Conservation (phyloP, 2,329 filamentous ascomycete genomes). For the Huntiella omanensis region DNA sequence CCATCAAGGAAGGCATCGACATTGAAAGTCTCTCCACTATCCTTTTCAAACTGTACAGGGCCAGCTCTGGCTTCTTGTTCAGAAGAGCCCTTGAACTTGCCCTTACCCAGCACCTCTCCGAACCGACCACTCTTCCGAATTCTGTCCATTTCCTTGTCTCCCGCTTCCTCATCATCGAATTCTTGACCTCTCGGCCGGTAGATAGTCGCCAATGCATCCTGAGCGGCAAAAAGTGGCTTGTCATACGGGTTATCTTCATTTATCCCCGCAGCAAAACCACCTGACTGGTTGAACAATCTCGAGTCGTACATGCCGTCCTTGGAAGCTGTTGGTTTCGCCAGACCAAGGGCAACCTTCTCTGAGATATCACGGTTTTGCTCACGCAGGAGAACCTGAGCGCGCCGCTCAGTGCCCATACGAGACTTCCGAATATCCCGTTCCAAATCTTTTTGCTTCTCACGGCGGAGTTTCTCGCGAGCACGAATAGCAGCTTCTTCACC, state of each 20-base stretch:
- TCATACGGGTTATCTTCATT: constrained; percentile 97
- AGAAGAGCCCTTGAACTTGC: constrained; percentile 75
- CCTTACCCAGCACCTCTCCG: constrained; percentile 65
- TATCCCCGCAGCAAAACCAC: constrained; percentile 77
- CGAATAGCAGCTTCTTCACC: constrained; percentile 50
- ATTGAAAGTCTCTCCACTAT: constrained; percentile 69
- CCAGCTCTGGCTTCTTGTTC: constrained; percentile 75
- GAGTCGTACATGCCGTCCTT: constrained; percentile 96
- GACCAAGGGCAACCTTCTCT: constrained; percentile 83
- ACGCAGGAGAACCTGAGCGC: constrained; percentile 78
- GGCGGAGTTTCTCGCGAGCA: constrained; percentile 58
- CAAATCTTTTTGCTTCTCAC: constrained; percentile 62
- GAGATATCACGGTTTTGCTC: constrained; percentile 95
- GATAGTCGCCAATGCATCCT: constrained; percentile 86
- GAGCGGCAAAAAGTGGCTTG: constrained; percentile 88
- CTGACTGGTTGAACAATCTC: constrained; percentile 80
- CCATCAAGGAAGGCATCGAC: constrained; percentile 72
- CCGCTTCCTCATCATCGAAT: constrained; percentile 52
- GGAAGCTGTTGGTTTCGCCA: constrained; percentile 85
- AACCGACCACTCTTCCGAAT: constrained; percentile 77
- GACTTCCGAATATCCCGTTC: constrained; percentile 84
- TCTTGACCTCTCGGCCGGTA: constrained; percentile 69
- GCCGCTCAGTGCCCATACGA: constrained; percentile 84
- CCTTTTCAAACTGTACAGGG: constrained; percentile 92
- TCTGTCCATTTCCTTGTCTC: constrained; percentile 66